Evolutionary conservation across 2,329 filamentous ascomycete genomes (phyloP).

Genomic region (Xylariaceae sp.): DNA sequence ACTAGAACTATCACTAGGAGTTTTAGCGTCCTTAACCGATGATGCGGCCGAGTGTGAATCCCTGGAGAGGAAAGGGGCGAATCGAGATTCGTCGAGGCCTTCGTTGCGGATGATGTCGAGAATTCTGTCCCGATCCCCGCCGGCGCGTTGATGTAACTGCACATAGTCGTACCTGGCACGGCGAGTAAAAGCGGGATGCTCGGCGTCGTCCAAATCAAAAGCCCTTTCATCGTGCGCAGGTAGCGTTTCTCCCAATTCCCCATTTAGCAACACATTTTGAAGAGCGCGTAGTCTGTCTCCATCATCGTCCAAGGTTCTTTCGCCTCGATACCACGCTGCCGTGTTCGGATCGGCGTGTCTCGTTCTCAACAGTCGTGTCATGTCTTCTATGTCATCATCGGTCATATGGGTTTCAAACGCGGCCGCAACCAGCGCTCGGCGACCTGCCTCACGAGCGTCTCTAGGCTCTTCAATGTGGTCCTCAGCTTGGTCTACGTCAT

Average conservation of each 20-base stretch:
- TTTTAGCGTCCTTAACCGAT: constrained; percentile 19
- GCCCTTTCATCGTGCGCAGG: too few species aligned
- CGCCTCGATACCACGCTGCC: too few species aligned
- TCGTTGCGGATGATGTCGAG: constrained; percentile 61
- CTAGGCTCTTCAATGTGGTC: background rate
- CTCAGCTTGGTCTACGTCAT: constrained; percentile 1
- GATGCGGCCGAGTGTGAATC: constrained; percentile 15
- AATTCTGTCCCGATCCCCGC: constrained; percentile 58
- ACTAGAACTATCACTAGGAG: constrained; percentile 26
- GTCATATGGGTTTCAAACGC: too few species aligned
- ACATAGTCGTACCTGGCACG: background rate
- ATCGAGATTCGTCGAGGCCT: constrained; percentile 50
- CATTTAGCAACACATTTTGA: too few species aligned
- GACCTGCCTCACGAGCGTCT: background rate
- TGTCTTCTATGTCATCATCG: too few species aligned
- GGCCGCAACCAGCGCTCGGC: background rate
- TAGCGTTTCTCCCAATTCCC: too few species aligned
- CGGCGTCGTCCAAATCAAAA: too few species aligned
- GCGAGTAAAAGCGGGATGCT: too few species aligned
- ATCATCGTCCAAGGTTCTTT: too few species aligned
- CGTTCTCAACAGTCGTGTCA: too few species aligned
- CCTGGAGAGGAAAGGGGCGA: constrained; percentile 35
- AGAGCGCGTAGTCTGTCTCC: too few species aligned
- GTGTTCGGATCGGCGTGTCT: too few species aligned
- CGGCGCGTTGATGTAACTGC: constrained; percentile 28